These are phyloP conservation scores for Aspergillus diversus DNA, from an alignment of 495 filamentous ascomycete genomes.

Conservation along the genomic window DNA sequence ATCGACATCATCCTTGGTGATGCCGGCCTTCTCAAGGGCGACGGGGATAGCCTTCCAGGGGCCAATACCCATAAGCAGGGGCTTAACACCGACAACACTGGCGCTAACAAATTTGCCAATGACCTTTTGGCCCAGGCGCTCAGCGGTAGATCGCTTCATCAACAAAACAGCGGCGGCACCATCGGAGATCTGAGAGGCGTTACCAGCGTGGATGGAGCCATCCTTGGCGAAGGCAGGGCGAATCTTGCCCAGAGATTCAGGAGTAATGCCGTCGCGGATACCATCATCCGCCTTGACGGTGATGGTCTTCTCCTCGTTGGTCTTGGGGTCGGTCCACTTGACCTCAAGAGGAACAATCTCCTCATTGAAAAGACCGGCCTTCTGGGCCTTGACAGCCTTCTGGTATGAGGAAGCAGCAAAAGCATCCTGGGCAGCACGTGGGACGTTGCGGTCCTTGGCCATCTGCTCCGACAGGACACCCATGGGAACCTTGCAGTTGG, in stretches of 20 bases:
- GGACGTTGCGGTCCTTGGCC: conserved; percentile 80
- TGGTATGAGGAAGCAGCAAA: conserved; percentile 90
- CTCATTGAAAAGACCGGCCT: conserved; percentile 85
- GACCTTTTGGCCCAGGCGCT: conserved; percentile 84
- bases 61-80: conserved; percentile 93
- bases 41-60: conserved; percentile 96
- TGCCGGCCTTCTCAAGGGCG: conserved; percentile 81
- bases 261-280: conserved; percentile 81
- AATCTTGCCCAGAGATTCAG: conserved; percentile 86
- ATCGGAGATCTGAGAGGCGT: conserved; percentile 93
- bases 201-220: conserved; percentile 93
- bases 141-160: conserved; percentile 93
- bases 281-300: conserved; percentile 88
- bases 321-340: conserved; percentile 86
- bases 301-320: conserved; percentile 81
- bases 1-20: conserved; percentile 90
- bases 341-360: conserved; percentile 89
- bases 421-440: conserved; percentile 75
- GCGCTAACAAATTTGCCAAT: conserved; percentile 88
- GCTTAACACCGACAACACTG: conserved; percentile 85
- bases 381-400: conserved; percentile 85
- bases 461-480: conserved; percentile 92
- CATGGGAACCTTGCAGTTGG: conserved; percentile 98
- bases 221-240: conserved; percentile 88
- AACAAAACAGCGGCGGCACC: conserved; percentile 93